Evolutionary conservation across 2,329 filamentous ascomycete genomes (phyloP), one percentile per base, ranked within the genome.

Genomic region (Xylariaceae sp.): DNA sequence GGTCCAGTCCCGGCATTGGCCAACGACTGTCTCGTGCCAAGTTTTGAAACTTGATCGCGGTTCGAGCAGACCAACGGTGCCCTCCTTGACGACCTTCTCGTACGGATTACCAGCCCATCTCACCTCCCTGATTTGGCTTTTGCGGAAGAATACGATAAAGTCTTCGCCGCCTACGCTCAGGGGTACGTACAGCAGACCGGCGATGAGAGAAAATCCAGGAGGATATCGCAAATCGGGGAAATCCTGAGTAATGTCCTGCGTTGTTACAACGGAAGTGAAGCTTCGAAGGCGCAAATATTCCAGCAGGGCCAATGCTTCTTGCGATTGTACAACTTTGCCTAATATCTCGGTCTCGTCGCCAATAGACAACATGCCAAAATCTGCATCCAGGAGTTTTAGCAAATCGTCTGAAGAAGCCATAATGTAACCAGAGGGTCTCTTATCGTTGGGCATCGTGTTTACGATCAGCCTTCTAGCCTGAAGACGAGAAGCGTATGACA

Each of bases 71-170:
- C 83, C 84, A 39, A 85, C 80, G 0, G 88, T 92, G 1, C 89
- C 88, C 69, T 88, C 82, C 66, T 86, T 86, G 60, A 91, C 73
- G 15, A 82, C 80, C 70, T 93, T 94, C 61, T 94, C 88, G 68
- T 94, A 92, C 0, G 90, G 90, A 68, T 92, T 96, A 2, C 87
- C 92, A 2, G 89, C 91, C 91, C 88, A 96, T 72, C 88, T 92
- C 17, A 89, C 90, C 73, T 90, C 87, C 69, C 82, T 88, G 34
- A 85, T 71, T 67, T 92, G 89, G 0, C 87, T 86, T 65, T 82
- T 87, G n/a, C 92, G 84, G 75, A 96, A 95, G 70, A 96, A 95
- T 0, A 92, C 89, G 49, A 96, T 96, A 67, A 96, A 96, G 67
- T 96, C 92, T 35, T 78, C 79, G 0, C 92, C 92, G 1, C 84